Percentiles rank a stretch among this genome's conserved stretches.
phyloP scores from a whole-genome alignment of 129 eudicot species.

The Pseudognaphalium luteoalbum region DNA sequence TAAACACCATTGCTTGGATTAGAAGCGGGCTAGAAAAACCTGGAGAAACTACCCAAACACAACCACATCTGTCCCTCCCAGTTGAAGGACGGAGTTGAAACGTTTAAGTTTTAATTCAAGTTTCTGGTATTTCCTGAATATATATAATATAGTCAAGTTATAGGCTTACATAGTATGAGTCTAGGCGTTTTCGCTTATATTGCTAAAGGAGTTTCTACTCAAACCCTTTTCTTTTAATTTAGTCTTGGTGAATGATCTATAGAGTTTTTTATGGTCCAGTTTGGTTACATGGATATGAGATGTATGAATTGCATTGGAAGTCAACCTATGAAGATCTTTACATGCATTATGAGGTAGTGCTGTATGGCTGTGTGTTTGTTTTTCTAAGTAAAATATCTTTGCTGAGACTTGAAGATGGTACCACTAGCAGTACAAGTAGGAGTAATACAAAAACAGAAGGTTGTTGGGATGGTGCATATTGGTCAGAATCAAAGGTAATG shows the following conservation, averaged over 20 bases:
- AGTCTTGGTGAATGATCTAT: background rate
- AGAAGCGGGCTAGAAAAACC: conserved; percentile 66
- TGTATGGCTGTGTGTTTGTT: background rate
- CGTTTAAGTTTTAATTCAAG: background rate
- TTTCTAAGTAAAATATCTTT: background rate
- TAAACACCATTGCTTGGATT: conserved; percentile 71
- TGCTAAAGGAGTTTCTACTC: conserved; percentile 3
- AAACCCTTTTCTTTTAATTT: background rate
- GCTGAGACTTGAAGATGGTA: background rate
- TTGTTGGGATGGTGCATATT: conserved; percentile 25
- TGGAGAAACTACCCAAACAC: conserved; percentile 20
- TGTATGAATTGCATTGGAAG: conserved; percentile 11
- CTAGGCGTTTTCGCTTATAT: conserved; percentile 3
- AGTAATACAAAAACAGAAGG: conserved; percentile 30
- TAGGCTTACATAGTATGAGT: conserved; percentile 25
- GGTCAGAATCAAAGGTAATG: conserved; percentile 22
- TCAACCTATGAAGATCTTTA: background rate
- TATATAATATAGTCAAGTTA: conserved; percentile 13
- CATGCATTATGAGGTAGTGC: background rate
- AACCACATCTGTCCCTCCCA: conserved; percentile 32
- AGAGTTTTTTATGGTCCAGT: conserved; percentile 10
- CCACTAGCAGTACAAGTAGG: background rate
- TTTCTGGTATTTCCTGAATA: conserved; percentile 17
- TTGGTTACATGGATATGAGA: conserved; percentile 16
- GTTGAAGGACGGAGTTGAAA: conserved; percentile 48